Percentiles rank a stretch among this genome's conserved stretches.
Evolutionary conservation across 2,329 filamentous ascomycete species (phyloP).

Genomic region (Myriosclerotinia curreyana): DNA sequence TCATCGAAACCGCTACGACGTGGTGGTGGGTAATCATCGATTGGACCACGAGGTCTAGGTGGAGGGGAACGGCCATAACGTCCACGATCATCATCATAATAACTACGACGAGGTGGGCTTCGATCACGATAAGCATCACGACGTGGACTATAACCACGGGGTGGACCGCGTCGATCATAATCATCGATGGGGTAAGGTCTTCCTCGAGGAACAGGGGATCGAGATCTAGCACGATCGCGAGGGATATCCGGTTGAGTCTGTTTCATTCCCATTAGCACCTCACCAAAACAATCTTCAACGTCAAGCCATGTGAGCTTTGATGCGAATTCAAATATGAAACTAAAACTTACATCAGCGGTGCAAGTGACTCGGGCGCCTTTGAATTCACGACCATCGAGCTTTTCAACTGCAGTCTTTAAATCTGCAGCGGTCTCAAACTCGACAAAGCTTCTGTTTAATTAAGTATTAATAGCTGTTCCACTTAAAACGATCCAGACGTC

Average conservation of each 20-base stretch:
- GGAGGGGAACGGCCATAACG: constrained; percentile 80
- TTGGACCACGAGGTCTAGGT: constrained; percentile 60
- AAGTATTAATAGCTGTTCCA: constrained; percentile 22
- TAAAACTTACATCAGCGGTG: constrained; percentile 71
- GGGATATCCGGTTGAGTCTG: constrained; percentile 78
- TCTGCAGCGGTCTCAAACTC: constrained; percentile 95
- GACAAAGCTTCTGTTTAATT: constrained; percentile 67
- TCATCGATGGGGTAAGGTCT: constrained; percentile 73
- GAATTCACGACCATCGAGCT: constrained; percentile 89
- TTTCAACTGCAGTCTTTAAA: constrained; percentile 86
- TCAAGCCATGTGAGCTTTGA: constrained; percentile 32
- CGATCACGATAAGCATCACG: constrained; percentile 82
- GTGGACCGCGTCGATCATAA: constrained; percentile 78
- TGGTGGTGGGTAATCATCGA: constrained; percentile 74
- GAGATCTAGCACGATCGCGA: constrained; percentile 69
- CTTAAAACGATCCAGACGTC: constrained; percentile 11
- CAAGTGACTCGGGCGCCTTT: constrained; percentile 86
- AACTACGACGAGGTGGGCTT: constrained; percentile 75
- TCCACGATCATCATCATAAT: constrained; percentile 78
- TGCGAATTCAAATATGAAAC: constrained; percentile 1
- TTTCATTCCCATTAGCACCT: constrained; percentile 29
- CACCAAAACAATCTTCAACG: neutral
- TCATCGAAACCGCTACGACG: constrained; percentile 70
- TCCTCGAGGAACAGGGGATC: constrained; percentile 63
- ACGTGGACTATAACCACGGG: constrained; percentile 82